Base-by-base conservation (phyloP, 2,329 filamentous ascomycete species). In the Colletotrichum simmondsii region DNA sequence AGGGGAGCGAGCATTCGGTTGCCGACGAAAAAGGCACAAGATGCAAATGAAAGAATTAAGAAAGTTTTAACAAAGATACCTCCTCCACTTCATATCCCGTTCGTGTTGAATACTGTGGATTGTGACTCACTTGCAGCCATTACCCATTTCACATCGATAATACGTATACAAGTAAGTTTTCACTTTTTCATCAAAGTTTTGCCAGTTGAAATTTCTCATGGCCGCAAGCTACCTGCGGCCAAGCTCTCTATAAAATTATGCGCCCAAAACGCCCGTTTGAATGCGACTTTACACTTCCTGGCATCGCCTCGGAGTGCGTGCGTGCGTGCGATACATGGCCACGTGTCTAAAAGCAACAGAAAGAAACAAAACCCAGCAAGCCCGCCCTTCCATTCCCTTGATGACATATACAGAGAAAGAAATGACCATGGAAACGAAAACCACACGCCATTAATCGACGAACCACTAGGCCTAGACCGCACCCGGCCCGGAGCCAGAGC, bases 1-100 rank as follows among this genome's bases (percentile, higher is more conserved):
- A 56, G 46, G 61, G 61, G 57, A 46, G 32, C 53, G 54, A 58
- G 32, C n/a, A 46, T 60, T 66, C 68, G 58, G 30, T 32, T 54
- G 54, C 56, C 59, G 8, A 71, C 16, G 54, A 65, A 42, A 42
- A 42, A 16, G 37, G 61, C 26, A 71, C 53, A 71, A 65, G 71
- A 71, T 26, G 66, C 37, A 65, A 72, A 70, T 64, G 61, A 73
- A 65, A 65, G n/a, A 53, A 69, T 42, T 7, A 42, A 42, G 37
- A 58, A 30, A 53, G 57, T 19, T 60, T 19, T 56, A 53, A 26
- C 24, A 65, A 62, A 63, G 22, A 42, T 42, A 42, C 37, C 37
- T 42, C 49, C n/a, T 42, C 49, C n/a, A 28, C 30, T 24, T 52
- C 60, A 14, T 22, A 35, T 16, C 7, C 35, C 10, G 16, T 16